Conservation (phyloP, 2,329 filamentous ascomycete species). For the Ceratocystis cacaofunesta region DNA sequence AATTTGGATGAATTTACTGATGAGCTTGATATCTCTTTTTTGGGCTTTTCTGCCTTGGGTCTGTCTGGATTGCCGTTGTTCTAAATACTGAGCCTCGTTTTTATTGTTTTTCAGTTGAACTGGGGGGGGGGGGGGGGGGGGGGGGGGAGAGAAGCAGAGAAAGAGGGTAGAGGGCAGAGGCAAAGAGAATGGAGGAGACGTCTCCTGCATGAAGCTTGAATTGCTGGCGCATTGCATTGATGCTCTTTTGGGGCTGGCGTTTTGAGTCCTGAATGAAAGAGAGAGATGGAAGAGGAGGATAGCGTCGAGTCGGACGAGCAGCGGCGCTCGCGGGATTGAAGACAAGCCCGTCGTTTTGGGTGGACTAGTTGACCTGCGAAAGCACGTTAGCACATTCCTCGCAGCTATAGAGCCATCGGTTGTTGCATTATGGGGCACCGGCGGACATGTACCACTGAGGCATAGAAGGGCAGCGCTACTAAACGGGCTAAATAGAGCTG, state of each 20-base stretch:
- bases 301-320: not conserved
- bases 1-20: not conserved
- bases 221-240: not conserved
- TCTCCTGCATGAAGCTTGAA: constrained; percentile 2
- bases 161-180: no score
- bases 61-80: no score
- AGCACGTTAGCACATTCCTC: no score
- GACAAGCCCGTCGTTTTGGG: no score
- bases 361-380: not conserved
- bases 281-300: not conserved
- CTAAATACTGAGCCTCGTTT: not conserved
- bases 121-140: no score
- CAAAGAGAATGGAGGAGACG: not conserved
- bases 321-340: not conserved
- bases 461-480: no score
- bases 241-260: not conserved
- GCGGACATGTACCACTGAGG: no score
- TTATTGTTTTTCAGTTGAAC: not conserved
- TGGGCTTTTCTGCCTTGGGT: no score
- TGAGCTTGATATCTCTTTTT: not conserved
- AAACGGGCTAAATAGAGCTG: no score
- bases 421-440: no score
- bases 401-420: no score
- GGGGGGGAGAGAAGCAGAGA: no score
- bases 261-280: not conserved